phyloP scores from a whole-genome alignment of 1,284 basidiomycete genomes.

The Xerocomus amazonicus region DNA sequence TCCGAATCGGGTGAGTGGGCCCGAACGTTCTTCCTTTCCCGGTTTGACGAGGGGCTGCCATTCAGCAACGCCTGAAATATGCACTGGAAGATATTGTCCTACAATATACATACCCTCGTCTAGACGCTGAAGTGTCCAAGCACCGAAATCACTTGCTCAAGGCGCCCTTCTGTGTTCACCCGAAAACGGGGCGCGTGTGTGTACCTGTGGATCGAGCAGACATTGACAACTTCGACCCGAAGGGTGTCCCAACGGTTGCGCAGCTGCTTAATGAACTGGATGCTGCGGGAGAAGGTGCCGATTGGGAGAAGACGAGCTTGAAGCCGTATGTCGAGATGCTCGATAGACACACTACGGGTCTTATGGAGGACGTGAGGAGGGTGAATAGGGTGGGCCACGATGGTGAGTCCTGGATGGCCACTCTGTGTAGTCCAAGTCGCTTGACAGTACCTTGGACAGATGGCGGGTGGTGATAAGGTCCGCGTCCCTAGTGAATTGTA shows the following conservation, averaged over 20 bases:
- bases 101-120: conserved; percentile 94
- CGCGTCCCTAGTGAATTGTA: neutral
- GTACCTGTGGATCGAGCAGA: conserved; percentile 82
- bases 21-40: neutral
- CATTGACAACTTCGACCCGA: conserved; percentile 87
- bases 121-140: conserved; percentile 97
- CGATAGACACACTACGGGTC: conserved; percentile 62
- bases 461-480: conserved; percentile 22
- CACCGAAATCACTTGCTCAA: conserved; percentile 98
- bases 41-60: conserved; percentile 4
- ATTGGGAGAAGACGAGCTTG: conserved; percentile 74
- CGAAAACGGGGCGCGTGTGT: conserved; percentile 93
- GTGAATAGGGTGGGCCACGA: conserved; percentile 42
- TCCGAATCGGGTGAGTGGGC: conserved; percentile 8
- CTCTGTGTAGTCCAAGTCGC: neutral
- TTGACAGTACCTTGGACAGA: conserved; percentile 13
- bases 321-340: conserved; percentile 90
- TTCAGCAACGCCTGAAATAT: conserved; percentile 36
- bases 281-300: conserved; percentile 42
- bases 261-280: conserved; percentile 82
- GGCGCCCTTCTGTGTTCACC: conserved; percentile 96
- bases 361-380: conserved; percentile 60
- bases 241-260: conserved; percentile 79
- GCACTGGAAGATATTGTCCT: conserved; percentile 86
- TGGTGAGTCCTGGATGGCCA: conserved; percentile 6